These are phyloP conservation scores for Viola odorata DNA, from an alignment of 345 rosid genomes.

Conservation along the genomic window DNA sequence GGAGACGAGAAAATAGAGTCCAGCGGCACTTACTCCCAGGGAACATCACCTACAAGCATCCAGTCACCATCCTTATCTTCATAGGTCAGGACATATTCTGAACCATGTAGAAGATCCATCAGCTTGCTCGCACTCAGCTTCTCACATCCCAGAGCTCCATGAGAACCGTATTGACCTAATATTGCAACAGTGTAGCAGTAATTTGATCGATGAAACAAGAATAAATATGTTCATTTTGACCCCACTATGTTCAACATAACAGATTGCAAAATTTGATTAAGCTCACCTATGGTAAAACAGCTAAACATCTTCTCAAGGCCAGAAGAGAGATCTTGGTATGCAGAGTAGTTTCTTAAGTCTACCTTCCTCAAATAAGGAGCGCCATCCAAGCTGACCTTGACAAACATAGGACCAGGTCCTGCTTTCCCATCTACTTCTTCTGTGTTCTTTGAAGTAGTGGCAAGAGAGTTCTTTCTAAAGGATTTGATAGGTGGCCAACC, in stretches of 20 bases:
- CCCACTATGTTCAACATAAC: neutral
- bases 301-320: slow-evolving; percentile 35
- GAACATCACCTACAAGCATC: slow-evolving; percentile 38
- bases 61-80: slow-evolving; percentile 34
- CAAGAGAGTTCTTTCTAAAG: slow-evolving; percentile 29
- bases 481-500: slow-evolving; percentile 34
- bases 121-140: slow-evolving; percentile 28
- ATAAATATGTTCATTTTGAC: neutral
- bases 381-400: slow-evolving; percentile 34
- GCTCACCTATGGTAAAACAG: slow-evolving; percentile 32
- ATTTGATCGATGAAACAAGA: slow-evolving; percentile 22
- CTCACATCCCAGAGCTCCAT: slow-evolving; percentile 28
- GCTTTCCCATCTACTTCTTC: slow-evolving; percentile 33
- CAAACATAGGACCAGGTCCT: slow-evolving; percentile 20
- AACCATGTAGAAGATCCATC: slow-evolving; percentile 32
- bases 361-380: slow-evolving; percentile 33
- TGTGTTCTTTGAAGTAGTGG: slow-evolving; percentile 27
- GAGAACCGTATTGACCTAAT: slow-evolving; percentile 30
- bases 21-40: slow-evolving; percentile 28
- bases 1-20: too few species aligned
- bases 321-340: slow-evolving; percentile 27
- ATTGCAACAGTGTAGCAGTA: slow-evolving; percentile 17
- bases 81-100: slow-evolving; percentile 29
- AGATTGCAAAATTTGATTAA: neutral
- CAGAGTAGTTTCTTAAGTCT: slow-evolving; percentile 28